Evolutionary conservation across 2,329 filamentous ascomycete genomes (phyloP), one percentile per base, ranked within the genome.

Genomic region (Acrocalymma vagum): DNA sequence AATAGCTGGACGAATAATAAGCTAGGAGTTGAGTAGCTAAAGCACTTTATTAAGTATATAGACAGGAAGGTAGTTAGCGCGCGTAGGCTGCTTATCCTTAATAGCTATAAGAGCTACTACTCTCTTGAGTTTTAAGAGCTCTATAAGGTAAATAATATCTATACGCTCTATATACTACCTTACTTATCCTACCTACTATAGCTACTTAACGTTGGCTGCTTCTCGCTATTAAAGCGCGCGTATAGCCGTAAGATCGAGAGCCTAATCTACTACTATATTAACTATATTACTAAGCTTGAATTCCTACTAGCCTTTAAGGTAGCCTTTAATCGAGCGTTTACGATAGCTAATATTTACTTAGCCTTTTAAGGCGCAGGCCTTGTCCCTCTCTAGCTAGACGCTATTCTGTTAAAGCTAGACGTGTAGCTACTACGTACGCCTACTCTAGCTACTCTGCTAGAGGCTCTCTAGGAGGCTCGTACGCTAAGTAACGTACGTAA

Each of bases 1-100:
- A 71, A 70, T 18, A 48, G 64, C 27, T 72, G 38, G 59, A 70
- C 59, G 16, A 62, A 46, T 39, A 58, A 71, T 55, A 26, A 64
- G 42, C 58, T 60, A 30, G 54, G 59, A 13, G 40, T 72, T n/a
- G 26, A 50, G 22, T 72, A 48, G 66, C 45, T 70, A 20, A 15
- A 64, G 56, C 40, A 69, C 48, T 71, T 71, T 54, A 50, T 69
- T 38, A 46, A 52, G 37, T 48, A 64, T 43, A 67, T 46, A 28
- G n/a, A 37, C 10, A 30, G 43, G 25, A 23, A 46, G 14, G 24
- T 29, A 15, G 34, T 37, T 37, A 26, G 34, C 16, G 34, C 34
- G 25, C 34, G 34, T 37, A 16, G 25, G 25, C 24, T 37, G 25
- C 34, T 29, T 37, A 37, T 37, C 25, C 21, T 72, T 40, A 60